Base-by-base conservation (phyloP, 2,329 filamentous ascomycete genomes). In the Metarhizium album region DNA sequence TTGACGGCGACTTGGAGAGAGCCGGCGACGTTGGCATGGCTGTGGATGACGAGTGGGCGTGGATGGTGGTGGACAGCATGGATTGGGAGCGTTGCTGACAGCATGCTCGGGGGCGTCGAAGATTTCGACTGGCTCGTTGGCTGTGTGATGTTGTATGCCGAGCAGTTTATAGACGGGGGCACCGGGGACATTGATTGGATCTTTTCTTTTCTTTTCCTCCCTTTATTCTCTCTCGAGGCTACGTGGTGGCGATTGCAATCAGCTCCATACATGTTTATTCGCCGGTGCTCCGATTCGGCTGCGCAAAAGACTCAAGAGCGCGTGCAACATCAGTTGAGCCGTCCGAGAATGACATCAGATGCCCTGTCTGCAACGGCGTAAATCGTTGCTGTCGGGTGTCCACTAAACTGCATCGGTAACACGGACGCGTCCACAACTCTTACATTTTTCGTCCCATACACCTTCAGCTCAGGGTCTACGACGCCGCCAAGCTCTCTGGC, bases 401-500 rank as follows among this genome's bases (percentile, higher is more conserved):
- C 42, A 47, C 58, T 42, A 24, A 54, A 18, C 49, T 55, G 48
- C 45, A 58, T 48, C 24, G 58, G 59, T 46, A 55, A 45, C 20
- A 58, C 37, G 2, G 53, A 54, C 8, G 52, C 58, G 42, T 57
- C 58, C 2, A 58, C 57, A 0, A 57, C 56, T 47, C 57, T 51
- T 14, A 59, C 47, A 4, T 51, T 51, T 23, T 46, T 23, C 23
- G 54, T 47, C 4, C 53, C 57, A 53, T 78, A 73, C 2, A 80
- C 75, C 52, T 68, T 71, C 2, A 79, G 64, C 35, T 55, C 35
- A 1, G 69, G 55, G 50, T 74, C 69, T 0, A 78, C 74, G 13
- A 78, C 75, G 2, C 74, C 75, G 1, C 74, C 75, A 2, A 72
- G 63, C 27, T 71, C 67, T 13, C 67, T 62, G 2, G 72, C 66